These are phyloP conservation scores for Cutaneotrichosporon cutaneum DNA, from an alignment of 1,284 basidiomycete species.

Conservation along the genomic window DNA sequence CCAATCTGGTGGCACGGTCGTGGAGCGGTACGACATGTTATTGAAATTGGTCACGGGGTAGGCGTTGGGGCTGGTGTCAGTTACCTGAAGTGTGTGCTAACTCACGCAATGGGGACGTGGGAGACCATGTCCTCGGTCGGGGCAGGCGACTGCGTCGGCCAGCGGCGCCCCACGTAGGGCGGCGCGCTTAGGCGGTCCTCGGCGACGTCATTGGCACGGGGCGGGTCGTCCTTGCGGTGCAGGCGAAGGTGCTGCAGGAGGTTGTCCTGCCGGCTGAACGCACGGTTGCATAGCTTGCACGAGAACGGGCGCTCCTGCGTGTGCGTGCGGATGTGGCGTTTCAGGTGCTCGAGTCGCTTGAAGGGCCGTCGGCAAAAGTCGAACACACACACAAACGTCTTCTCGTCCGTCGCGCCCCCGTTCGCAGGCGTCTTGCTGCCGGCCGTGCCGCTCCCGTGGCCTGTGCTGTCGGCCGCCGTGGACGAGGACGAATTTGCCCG, in stretches of 20 bases:
- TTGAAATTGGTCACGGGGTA: slow-evolving; percentile 15
- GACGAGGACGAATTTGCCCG: slow-evolving; percentile 11
- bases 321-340: slow-evolving; percentile 82
- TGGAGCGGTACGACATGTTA: slow-evolving; percentile 25
- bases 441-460: slow-evolving; percentile 4
- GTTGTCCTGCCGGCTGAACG: slow-evolving; percentile 81
- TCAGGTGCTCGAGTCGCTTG: slow-evolving; percentile 85
- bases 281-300: slow-evolving; percentile 70
- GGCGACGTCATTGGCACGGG: slow-evolving; percentile 19
- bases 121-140: slow-evolving; percentile 20
- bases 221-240: slow-evolving; percentile 57
- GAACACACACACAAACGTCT: slow-evolving; percentile 27
- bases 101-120: slow-evolving; percentile 19
- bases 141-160: slow-evolving; percentile 21
- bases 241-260: slow-evolving; percentile 77
- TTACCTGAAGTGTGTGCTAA: neutral
- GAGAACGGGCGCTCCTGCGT: slow-evolving; percentile 79
- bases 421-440: slow-evolving; percentile 11
- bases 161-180: slow-evolving; percentile 18
- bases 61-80: slow-evolving; percentile 10
- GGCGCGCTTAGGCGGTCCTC: slow-evolving; percentile 25
- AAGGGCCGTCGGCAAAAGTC: slow-evolving; percentile 69
- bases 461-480: slow-evolving; percentile 13
- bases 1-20: slow-evolving; percentile 30
- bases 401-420: slow-evolving; percentile 24